Evolutionary conservation across 2,329 filamentous ascomycete genomes (phyloP).

Genomic region (Ophiostoma novo-ulmi): DNA sequence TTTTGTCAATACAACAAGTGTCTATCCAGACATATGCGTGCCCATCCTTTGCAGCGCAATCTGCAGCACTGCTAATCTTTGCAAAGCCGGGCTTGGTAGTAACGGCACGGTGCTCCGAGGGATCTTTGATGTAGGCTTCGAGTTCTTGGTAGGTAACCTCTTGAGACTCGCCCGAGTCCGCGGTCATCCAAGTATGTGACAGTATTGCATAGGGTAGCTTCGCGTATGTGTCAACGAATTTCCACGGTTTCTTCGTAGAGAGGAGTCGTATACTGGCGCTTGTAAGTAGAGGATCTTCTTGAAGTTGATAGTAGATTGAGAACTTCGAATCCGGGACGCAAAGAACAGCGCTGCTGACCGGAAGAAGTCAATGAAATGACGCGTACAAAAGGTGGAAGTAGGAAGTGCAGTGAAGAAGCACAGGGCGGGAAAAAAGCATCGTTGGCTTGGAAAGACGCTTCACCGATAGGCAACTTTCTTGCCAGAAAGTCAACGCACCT

Average conservation of each 20-base stretch:
- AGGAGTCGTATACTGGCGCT: neutral
- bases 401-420: too few relatives aligned
- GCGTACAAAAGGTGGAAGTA: too few relatives aligned
- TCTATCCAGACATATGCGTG: slow-evolving; percentile 17
- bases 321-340: neutral
- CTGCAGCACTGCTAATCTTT: neutral
- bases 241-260: neutral
- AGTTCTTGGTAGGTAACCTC: neutral
- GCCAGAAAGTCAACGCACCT: too few relatives aligned
- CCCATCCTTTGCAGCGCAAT: neutral
- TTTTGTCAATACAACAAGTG: neutral
- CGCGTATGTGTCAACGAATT: neutral
- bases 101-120: neutral
- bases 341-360: too few relatives aligned
- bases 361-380: too few relatives aligned
- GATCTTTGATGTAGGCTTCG: neutral
- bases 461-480: too few relatives aligned
- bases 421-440: too few relatives aligned
- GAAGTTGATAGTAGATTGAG: neutral
- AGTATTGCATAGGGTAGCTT: neutral
- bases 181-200: neutral
- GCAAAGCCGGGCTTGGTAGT: neutral
- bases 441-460: too few relatives aligned
- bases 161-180: neutral
- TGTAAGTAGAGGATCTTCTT: neutral